Conservation (phyloP, 257 asterid genomes). For the Penstemon eatonii region DNA sequence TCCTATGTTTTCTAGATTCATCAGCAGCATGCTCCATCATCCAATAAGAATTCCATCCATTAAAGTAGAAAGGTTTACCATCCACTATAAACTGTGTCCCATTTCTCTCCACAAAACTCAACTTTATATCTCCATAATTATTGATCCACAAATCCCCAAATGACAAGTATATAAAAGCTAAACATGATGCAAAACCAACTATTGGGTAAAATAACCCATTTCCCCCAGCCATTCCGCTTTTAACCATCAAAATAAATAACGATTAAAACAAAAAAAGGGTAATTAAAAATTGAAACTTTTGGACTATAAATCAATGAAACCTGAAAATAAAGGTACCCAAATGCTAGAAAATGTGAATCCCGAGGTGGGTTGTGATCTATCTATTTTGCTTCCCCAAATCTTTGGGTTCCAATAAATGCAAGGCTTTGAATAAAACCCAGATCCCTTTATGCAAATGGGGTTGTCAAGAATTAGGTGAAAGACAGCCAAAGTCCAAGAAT, state of each 20-base stretch:
- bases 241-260: constrained; percentile 37
- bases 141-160: constrained; percentile 80
- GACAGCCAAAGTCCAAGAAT: constrained; percentile 41
- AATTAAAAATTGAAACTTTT: constrained; percentile 12
- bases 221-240: constrained; percentile 44
- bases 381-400: constrained; percentile 33
- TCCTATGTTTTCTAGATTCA: constrained; percentile 52
- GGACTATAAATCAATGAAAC: constrained; percentile 26
- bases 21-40: constrained; percentile 97
- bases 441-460: constrained; percentile 46
- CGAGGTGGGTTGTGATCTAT: constrained; percentile 30
- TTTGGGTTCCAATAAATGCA: constrained; percentile 34
- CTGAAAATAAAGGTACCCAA: constrained; percentile 26
- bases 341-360: constrained; percentile 27
- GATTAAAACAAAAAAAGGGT: neutral
- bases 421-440: constrained; percentile 44
- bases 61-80: constrained; percentile 79
- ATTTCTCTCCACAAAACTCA: constrained; percentile 90
- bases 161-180: constrained; percentile 50
- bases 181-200: constrained; percentile 55
- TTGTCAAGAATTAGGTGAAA: constrained; percentile 35
- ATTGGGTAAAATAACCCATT: constrained; percentile 56
- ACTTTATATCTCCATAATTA: constrained; percentile 40
- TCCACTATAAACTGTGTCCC: constrained; percentile 90
- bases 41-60: constrained; percentile 99